Percentiles rank a stretch among this genome's conserved stretches.
Conservation (phyloP, 176 grass and related monocot species). For the Stipa capillata region DNA sequence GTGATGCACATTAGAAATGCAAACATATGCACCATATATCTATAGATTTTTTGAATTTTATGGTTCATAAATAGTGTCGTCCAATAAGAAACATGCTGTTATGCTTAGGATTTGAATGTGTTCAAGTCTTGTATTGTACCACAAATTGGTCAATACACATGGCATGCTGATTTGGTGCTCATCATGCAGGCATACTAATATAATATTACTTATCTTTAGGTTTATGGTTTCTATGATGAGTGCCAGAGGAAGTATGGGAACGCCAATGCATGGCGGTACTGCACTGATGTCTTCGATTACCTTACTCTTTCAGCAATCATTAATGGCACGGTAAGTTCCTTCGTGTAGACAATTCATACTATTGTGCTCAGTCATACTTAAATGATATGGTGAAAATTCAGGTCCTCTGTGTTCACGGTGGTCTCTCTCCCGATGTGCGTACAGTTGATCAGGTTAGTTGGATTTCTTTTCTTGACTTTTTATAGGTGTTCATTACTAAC, state of each 20-base stretch:
- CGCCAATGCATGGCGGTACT: conserved; percentile 99
- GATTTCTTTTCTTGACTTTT: background rate
- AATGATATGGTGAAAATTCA: conserved; percentile 37
- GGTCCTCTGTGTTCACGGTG: conserved; percentile 98
- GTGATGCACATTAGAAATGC: background rate
- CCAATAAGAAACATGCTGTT: background rate
- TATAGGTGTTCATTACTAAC: background rate
- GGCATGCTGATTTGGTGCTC: background rate
- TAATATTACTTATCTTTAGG: conserved; percentile 31
- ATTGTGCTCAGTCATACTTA: conserved; percentile 2
- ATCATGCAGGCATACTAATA: background rate
- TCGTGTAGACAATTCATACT: background rate
- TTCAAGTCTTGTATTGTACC: background rate
- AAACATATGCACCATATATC: background rate
- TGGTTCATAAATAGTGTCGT: background rate
- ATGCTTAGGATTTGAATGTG: background rate
- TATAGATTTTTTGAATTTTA: background rate
- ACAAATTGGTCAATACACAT: background rate
- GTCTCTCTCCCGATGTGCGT: conserved; percentile 89
- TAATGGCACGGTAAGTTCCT: conserved; percentile 78
- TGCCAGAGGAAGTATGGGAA: conserved; percentile 99
- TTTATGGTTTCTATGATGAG: conserved; percentile 99
- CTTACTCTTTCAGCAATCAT: conserved; percentile 98
- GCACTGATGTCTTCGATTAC: conserved; percentile 99
- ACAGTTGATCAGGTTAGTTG: conserved; percentile 86